Base-by-base conservation (phyloP, 345 rosid species). In the Boechera stricta region DNA sequence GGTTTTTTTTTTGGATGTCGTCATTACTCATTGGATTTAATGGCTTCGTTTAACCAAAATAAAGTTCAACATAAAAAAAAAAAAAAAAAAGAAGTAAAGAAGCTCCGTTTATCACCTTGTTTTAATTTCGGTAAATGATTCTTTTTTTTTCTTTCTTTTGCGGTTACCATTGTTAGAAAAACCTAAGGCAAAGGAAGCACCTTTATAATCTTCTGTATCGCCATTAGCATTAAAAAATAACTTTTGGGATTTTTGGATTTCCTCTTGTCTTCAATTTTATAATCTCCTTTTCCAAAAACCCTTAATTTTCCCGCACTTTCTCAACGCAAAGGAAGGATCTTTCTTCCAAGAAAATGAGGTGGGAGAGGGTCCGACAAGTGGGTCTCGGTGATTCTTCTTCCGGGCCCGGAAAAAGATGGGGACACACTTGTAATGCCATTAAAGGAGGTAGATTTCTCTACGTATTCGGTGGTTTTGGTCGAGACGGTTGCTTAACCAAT, bases 331-430 rank as follows among this genome's bases (percentile, higher is more conserved):
- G 62, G 12, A 66, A 74, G 52, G 67, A 61, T 61, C 15, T 9
- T 21, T 9, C 64, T 64, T 73, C 39, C 56, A 39, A 32, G 13
- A 57, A 56, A 85, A 91, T 90, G 97, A 87, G 88, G 77, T 92
- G 97, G 97, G 94, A 92, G 81, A 86, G 84, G 79, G 78, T 85
- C 60, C 80, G 48, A 42, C 76, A 68, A 63, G 79, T 48, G 76
- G 75, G 84, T 65, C 67, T 69, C 11, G 71, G 78, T 51, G 77
- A 62, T 13, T 38, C 69, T 73, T 73, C 79, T 49, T 71, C 75
- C 39, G 93, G 90, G 47, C 99, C 98, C 5, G 97, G 97, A 16
- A 90, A 90, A 78, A 87, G 97, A 86, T 95, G 98, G 98, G 97
- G 98, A 44, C 99, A 95, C 83, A 90, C 96, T 61, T 92, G 96